A percentile compares a stretch with the other conserved stretches of the same genome.
These are phyloP conservation scores for Arctium lappa DNA, from an alignment of 129 eudicot genomes.

Conservation along the genomic window DNA sequence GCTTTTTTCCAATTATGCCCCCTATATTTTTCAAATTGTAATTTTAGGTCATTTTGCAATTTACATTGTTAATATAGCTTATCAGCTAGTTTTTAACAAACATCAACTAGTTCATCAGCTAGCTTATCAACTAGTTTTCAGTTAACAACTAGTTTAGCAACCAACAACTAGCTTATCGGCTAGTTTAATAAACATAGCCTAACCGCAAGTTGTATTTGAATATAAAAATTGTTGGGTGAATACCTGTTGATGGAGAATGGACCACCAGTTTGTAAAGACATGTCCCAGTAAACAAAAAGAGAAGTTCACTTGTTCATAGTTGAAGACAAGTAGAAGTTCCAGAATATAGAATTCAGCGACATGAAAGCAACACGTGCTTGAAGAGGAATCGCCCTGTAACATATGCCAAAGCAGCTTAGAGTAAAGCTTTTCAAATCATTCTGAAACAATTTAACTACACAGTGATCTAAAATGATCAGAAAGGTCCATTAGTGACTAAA, in stretches of 20 bases:
- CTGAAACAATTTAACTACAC: background rate
- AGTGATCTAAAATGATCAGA: background rate
- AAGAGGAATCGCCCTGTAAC: constrained; percentile 85
- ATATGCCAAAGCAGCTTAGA: background rate
- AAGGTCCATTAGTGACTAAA: background rate
- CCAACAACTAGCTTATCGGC: background rate
- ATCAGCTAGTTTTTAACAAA: too few relatives aligned
- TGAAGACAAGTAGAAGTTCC: constrained; percentile 90
- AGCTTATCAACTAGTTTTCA: too few relatives aligned
- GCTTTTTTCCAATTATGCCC: too few relatives aligned
- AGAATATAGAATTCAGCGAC: constrained; percentile 86
- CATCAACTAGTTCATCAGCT: too few relatives aligned
- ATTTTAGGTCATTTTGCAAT: too few relatives aligned
- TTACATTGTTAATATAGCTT: too few relatives aligned
- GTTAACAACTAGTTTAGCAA: too few relatives aligned
- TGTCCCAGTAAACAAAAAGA: background rate
- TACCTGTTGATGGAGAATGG: background rate
- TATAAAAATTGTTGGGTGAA: background rate
- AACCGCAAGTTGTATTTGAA: background rate
- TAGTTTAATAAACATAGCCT: background rate
- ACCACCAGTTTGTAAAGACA: background rate
- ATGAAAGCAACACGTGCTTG: constrained; percentile 97
- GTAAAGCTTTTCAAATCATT: background rate
- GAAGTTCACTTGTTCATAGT: constrained; percentile 66
- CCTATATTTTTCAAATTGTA: too few relatives aligned